Evolutionary conservation across 2,329 filamentous ascomycete genomes (phyloP).

Genomic region (Botryotinia convoluta): DNA sequence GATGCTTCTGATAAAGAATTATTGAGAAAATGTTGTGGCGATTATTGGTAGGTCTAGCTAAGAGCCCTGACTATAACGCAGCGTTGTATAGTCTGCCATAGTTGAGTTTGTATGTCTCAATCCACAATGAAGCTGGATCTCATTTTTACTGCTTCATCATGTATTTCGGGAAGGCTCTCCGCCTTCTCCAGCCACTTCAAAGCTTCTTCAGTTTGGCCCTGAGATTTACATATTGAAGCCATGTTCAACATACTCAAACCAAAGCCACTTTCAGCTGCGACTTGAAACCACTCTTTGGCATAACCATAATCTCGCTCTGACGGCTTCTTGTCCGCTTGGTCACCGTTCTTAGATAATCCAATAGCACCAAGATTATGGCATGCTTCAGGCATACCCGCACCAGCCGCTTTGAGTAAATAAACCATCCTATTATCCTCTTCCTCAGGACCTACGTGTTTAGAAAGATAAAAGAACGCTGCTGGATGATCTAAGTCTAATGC

Average conservation of each 20-base stretch:
- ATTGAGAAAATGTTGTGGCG: not conserved
- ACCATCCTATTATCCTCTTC: constrained; percentile 26
- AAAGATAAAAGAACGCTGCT: constrained; percentile 36
- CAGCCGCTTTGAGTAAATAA: constrained; percentile 37
- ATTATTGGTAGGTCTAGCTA: not conserved
- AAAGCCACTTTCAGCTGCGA: constrained; percentile 33
- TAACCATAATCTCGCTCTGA: constrained; percentile 31
- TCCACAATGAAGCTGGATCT: not conserved
- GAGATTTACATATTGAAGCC: constrained; percentile 30
- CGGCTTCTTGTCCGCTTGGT: constrained; percentile 14
- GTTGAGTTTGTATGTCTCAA: not conserved
- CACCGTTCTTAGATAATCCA: constrained; percentile 27
- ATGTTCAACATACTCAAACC: constrained; percentile 35
- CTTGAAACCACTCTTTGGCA: constrained; percentile 36
- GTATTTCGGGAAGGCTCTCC: constrained; percentile 6
- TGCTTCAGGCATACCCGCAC: constrained; percentile 35
- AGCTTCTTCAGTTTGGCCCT: constrained; percentile 26
- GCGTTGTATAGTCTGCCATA: not conserved
- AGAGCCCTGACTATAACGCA: not conserved
- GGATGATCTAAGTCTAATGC: constrained; percentile 37
- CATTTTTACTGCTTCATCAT: constrained; percentile 1
- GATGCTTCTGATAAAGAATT: not conserved
- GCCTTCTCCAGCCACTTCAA: constrained; percentile 32
- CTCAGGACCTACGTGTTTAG: constrained; percentile 24
- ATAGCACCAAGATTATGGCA: constrained; percentile 35